Percentiles rank a stretch among this genome's conserved stretches.
Conservation (phyloP, 495 filamentous ascomycete species). For the Hypoxylon perforatum region DNA sequence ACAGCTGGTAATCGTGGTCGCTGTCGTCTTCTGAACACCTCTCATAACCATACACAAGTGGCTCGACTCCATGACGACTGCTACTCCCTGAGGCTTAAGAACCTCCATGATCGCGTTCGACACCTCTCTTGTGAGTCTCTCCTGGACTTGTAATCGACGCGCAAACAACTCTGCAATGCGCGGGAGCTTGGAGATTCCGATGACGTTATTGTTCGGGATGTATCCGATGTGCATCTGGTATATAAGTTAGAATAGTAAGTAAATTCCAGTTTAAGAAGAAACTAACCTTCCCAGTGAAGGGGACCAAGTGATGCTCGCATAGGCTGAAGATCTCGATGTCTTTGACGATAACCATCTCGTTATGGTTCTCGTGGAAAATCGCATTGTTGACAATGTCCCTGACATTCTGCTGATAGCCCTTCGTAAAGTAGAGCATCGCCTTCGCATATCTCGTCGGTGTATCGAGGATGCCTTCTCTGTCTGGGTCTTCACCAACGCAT, state of each 20-base stretch:
- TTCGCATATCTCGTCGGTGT: constrained; percentile 94
- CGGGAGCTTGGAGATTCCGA: constrained; percentile 95
- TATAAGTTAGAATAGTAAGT: constrained; percentile 17
- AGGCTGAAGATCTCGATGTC: constrained; percentile 96
- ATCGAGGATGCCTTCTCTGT: constrained; percentile 85
- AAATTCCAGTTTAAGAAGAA: background rate
- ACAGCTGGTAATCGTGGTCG: constrained; percentile 92
- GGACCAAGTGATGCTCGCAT: constrained; percentile 98
- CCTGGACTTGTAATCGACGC: constrained; percentile 91
- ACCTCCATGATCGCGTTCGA: constrained; percentile 93
- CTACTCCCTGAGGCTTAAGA: constrained; percentile 92
- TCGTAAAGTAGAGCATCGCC: constrained; percentile 98
- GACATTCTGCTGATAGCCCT: constrained; percentile 97
- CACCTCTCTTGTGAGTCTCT: constrained; percentile 94
- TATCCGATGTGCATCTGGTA: constrained; percentile 96
- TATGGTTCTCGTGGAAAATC: constrained; percentile 96
- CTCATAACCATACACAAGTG: constrained; percentile 99
- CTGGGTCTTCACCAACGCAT: constrained; percentile 95
- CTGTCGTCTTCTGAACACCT: constrained; percentile 88
- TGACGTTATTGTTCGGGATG: constrained; percentile 85
- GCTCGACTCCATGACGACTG: constrained; percentile 95
- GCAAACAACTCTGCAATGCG: constrained; percentile 98
- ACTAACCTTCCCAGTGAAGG: constrained; percentile 89
- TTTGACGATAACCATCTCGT: constrained; percentile 97
- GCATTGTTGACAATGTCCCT: constrained; percentile 92